Conservation (phyloP, 2,329 filamentous ascomycete genomes). For the Aureobasidium sp. region DNA sequence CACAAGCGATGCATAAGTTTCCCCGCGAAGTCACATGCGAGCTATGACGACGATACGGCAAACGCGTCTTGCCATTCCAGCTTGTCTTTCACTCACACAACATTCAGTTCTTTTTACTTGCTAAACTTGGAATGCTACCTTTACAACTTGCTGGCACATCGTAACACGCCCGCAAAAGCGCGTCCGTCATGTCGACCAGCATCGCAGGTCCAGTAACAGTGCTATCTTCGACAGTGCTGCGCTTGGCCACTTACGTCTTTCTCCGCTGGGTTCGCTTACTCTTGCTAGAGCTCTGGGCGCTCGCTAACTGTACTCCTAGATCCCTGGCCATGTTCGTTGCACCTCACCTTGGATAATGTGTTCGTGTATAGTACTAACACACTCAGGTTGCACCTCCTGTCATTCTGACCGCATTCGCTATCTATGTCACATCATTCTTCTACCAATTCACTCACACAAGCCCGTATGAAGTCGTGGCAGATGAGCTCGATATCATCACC, state of each 20-base stretch:
- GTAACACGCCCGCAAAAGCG: neutral
- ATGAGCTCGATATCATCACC: constrained; percentile 32
- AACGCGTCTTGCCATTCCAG: neutral
- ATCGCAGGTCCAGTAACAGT: constrained; percentile 18
- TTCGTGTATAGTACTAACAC: constrained; percentile 20
- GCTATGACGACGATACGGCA: neutral
- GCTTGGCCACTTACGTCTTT: constrained; percentile 29
- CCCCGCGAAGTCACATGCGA: constrained; percentile 1
- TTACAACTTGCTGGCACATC: neutral
- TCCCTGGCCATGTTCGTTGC: constrained; percentile 31
- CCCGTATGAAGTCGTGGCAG: constrained; percentile 28
- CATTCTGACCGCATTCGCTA: constrained; percentile 33
- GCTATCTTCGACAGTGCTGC: constrained; percentile 23
- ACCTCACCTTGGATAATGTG: neutral
- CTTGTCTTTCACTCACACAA: neutral
- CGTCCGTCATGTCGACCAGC: constrained; percentile 1
- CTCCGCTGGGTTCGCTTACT: constrained; percentile 29
- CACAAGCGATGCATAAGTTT: neutral
- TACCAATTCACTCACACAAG: constrained; percentile 26
- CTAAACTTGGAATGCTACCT: neutral
- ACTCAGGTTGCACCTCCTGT: constrained; percentile 27
- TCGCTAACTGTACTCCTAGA: constrained; percentile 20
- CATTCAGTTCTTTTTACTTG: neutral
- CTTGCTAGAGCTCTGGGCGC: constrained; percentile 6
- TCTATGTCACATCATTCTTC: constrained; percentile 40